Evolutionary conservation across 768 basidiomycete species (phyloP), one percentile per base, ranked within the genome.

Genomic region (Pleurotus ostreatus): DNA sequence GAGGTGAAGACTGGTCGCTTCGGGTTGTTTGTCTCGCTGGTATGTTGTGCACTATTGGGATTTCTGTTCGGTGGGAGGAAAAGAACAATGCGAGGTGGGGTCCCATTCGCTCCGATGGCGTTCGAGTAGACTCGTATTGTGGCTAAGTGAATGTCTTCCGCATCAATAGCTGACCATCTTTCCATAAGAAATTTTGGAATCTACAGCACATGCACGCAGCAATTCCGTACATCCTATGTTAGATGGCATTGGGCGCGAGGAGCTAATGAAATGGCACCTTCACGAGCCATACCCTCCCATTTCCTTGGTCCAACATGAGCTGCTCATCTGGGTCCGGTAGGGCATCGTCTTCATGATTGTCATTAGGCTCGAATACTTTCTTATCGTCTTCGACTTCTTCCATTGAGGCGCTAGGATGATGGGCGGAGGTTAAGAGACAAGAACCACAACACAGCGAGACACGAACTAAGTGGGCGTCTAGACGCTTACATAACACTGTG

Each of bases 101-200:
- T 74, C 48, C 74, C 80, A 1, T 69, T 71, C 5, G 78, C 68
- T 13, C 69, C 70, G 38, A 74, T 69, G 15, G 74, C 69, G 43
- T 75, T 69, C 48, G 76, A 76, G 71, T 93, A 96, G 11, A 97
- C 85, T 0, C 94, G 84, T 53, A 98, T 80, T 6, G 86, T 89
- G 5, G 92, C 95, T 1, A 97, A 81, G 59, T 92, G 87, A 2
- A 89, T 72, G 59, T 88, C 89, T 56, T 91, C 89, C 4, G 79
- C 78, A 59, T 85, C 76, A 41, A 92, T 80, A 26, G 82, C 73
- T n/a, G 84, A 73, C 94, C 94, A 98, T 34, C 87, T 80, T 61
- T 92, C 87, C 77, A 94, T 82, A 53, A 97, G 74, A 67, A 88
- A 89, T 66, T 88, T 88, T 0, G 94, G 94, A 44, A 96, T 84